Base-by-base conservation (phyloP, 352 stramenopile species). In the Hyaloperonospora arabidopsidis region DNA sequence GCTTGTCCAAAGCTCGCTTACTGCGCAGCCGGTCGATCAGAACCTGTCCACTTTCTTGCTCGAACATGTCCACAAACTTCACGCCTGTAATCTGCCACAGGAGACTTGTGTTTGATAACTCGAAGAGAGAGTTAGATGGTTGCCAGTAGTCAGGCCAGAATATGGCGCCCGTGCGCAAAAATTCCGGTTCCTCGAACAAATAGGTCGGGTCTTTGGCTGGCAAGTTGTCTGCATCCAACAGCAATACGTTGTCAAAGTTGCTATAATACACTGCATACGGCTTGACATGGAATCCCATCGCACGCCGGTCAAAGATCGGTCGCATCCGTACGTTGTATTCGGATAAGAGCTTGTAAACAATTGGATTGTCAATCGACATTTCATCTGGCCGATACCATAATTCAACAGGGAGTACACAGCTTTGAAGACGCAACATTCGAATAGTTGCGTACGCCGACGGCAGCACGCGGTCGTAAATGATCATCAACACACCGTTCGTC, bases 111-210 rank as follows among this genome's bases (percentile, higher is more conserved):
- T 81, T 84, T 13, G 71, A 86, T 14, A 94, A 57, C 44, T 90
- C 60, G 63, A 94, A 93, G 35, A 93, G 58, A 45, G 84, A 89
- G 64, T 91, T 89, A 12, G 66, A 69, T 19, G 80, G 82, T 41
- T 89, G 79, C 80, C 83, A 92, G 51, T 82, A 91, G 57, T 92
- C 82, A 2, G 82, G 82, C 82, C 84, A 95, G 56, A 93, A 95
- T 50, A 93, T 78, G 21, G 84, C 84, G 32, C 84, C 83, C 0
- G 79, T 89, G 10, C 60, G 57, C 19, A 86, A 25, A 28, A 92
- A 93, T 60, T 87, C 77, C 1, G 74, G 76, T 8, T 87, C 74
- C 32, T 89, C 76, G 41, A 95, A 95, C 23, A 95, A 58, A 57
- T 91, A 93, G 17, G 77, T 87, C 25, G 84, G 84, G 67, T 95